Evolutionary conservation across 2,329 filamentous ascomycete genomes (phyloP).

Genomic region (Alternaria angustiovoidea): DNA sequence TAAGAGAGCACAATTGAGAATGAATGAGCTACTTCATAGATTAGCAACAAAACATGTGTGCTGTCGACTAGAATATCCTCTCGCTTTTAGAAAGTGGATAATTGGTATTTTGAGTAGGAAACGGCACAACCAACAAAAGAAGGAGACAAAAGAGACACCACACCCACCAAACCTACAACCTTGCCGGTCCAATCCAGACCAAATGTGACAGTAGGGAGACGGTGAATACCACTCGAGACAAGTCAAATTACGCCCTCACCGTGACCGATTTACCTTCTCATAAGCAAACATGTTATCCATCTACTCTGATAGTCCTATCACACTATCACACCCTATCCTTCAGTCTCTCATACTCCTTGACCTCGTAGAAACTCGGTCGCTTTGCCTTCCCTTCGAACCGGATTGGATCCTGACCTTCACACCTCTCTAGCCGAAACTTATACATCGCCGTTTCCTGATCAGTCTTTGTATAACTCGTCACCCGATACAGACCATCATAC

Average conservation of each 20-base stretch:
- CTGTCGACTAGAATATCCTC: background rate
- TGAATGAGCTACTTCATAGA: background rate
- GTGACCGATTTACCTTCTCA: background rate
- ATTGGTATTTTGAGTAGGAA: background rate
- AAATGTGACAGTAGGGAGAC: background rate
- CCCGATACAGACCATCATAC: slow-evolving; percentile 66
- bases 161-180: background rate
- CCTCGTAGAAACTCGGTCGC: slow-evolving; percentile 52
- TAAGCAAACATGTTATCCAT: background rate
- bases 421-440: slow-evolving; percentile 58
- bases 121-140: background rate
- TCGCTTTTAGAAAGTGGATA: background rate
- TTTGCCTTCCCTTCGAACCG: slow-evolving; percentile 52
- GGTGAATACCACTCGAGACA: background rate
- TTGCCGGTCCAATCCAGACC: background rate
- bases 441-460: slow-evolving; percentile 55
- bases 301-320: slow-evolving; percentile 2
- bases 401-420: slow-evolving; percentile 57
- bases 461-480: slow-evolving; percentile 51
- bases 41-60: background rate
- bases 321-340: slow-evolving; percentile 18
- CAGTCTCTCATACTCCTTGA: slow-evolving; percentile 31
- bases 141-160: background rate
- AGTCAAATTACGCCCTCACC: background rate
- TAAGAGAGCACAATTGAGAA: background rate